Percentiles rank a stretch among this genome's conserved stretches.
Evolutionary conservation across 2,329 filamentous ascomycete species (phyloP).

Genomic region (Aspergillus puulaauensis): DNA sequence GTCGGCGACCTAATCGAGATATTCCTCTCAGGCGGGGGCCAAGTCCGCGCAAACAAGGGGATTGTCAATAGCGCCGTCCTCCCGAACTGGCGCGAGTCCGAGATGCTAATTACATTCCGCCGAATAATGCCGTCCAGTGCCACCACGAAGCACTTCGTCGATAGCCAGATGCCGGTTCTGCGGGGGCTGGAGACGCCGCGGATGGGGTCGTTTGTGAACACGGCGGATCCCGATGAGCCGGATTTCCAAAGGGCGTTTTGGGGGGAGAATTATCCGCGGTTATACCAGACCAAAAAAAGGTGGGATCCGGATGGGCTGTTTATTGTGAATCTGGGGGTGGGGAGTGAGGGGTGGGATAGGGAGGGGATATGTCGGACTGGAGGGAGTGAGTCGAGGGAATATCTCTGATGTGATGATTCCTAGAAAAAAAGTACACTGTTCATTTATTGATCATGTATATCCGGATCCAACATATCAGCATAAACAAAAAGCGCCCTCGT

Average conservation of each 20-base stretch:
- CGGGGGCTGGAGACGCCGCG: background rate
- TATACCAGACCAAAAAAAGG: background rate
- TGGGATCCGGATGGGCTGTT: conserved; percentile 32
- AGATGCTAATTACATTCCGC: background rate
- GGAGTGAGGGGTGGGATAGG: conserved; percentile 28
- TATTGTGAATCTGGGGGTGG: conserved; percentile 20
- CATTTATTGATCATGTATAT: too few relatives aligned
- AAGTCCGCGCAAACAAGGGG: background rate
- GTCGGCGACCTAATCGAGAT: background rate
- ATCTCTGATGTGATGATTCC: background rate
- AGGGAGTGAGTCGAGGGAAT: background rate
- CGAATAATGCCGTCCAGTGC: background rate
- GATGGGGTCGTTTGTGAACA: conserved; percentile 39
- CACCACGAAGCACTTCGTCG: background rate
- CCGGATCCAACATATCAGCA: too few relatives aligned
- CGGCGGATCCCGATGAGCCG: conserved; percentile 42
- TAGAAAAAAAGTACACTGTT: conserved; percentile 5
- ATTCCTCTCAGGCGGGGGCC: background rate
- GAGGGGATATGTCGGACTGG: conserved; percentile 19
- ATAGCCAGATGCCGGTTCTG: background rate
- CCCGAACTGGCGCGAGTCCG: background rate
- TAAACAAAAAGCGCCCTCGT: too few relatives aligned
- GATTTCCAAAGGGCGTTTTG: conserved; percentile 42
- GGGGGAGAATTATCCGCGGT: conserved; percentile 27
- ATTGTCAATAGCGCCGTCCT: background rate